Conservation (phyloP, 1,284 basidiomycete genomes). For the Agroathelia rolfsii region DNA sequence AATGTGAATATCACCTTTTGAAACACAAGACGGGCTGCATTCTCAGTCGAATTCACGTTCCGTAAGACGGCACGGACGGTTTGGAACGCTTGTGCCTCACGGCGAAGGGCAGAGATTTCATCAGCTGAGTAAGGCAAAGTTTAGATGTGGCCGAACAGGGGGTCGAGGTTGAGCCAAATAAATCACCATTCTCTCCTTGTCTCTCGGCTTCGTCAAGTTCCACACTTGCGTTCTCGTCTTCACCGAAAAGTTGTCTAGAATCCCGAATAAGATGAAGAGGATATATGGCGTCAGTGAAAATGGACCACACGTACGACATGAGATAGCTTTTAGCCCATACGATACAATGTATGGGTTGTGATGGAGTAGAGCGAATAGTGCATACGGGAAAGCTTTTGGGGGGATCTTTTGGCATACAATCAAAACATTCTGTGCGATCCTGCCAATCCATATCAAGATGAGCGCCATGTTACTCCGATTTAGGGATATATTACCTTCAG, state of each 20-base stretch:
- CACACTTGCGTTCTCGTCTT: constrained; percentile 69
- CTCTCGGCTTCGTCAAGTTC: constrained; percentile 83
- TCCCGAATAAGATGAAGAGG: constrained; percentile 1
- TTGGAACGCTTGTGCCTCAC: constrained; percentile 84
- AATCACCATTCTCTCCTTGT: constrained; percentile 76
- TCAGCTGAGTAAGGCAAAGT: constrained; percentile 41
- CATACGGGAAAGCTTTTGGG: constrained; percentile 97
- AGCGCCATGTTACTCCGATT: constrained; percentile 5
- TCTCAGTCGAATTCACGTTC: constrained; percentile 28
- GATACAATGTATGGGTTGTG: constrained; percentile 96
- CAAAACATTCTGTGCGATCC: constrained; percentile 87
- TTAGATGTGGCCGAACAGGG: constrained; percentile 4
- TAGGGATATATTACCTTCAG: constrained; percentile 40
- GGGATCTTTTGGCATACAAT: constrained; percentile 82
- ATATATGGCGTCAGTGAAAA: constrained; percentile 1
- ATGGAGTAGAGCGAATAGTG: constrained; percentile 96
- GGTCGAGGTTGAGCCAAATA: neutral
- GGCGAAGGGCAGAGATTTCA: constrained; percentile 84
- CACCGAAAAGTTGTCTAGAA: constrained; percentile 85
- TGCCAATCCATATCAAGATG: constrained; percentile 25
- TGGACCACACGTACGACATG: constrained; percentile 62
- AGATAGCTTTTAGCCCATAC: constrained; percentile 99
- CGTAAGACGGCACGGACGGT: constrained; percentile 62
- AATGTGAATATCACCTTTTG: constrained; percentile 56
- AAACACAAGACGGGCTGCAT: constrained; percentile 70